phyloP scores from a whole-genome alignment of 305 asterid genomes.

The Withania somnifera region DNA sequence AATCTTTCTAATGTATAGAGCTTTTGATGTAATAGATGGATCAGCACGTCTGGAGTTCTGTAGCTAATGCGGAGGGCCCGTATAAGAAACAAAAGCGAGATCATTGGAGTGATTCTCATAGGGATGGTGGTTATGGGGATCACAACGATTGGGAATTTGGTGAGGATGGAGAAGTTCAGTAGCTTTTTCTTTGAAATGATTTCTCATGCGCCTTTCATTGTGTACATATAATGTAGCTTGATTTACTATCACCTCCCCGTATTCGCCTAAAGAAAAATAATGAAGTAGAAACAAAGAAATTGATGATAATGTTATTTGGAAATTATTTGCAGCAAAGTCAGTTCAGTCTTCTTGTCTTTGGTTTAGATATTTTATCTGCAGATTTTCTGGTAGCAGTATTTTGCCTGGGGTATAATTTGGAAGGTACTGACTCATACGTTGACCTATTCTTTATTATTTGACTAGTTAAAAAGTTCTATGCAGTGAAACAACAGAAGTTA shows the following conservation, averaged over 20 bases:
- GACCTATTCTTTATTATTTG: not conserved
- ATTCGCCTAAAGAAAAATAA: not conserved
- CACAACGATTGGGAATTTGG: slow-evolving; percentile 17
- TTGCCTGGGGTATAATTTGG: not conserved
- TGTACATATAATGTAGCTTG: not conserved
- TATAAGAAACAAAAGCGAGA: slow-evolving; percentile 46
- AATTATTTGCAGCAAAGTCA: not conserved
- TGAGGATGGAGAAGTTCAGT: slow-evolving; percentile 46
- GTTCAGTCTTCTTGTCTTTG: not conserved
- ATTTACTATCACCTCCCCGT: not conserved
- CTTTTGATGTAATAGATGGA: slow-evolving; percentile 22
- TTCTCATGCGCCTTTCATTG: not conserved
- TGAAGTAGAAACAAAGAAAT: not conserved
- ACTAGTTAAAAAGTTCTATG: not conserved
- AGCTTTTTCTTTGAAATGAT: slow-evolving; percentile 1
- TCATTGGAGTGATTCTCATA: slow-evolving; percentile 20
- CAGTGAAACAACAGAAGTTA: not conserved
- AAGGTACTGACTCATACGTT: not conserved
- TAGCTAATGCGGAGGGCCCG: slow-evolving; percentile 34
- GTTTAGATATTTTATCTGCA: not conserved
- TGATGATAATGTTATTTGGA: not conserved
- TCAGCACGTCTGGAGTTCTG: slow-evolving; percentile 22
- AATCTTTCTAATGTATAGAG: not conserved
- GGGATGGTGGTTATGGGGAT: slow-evolving; percentile 20
- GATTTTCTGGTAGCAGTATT: not conserved